Evolutionary conservation across 176 grass and related monocot species (phyloP).

Genomic region (Carex littledalei): DNA sequence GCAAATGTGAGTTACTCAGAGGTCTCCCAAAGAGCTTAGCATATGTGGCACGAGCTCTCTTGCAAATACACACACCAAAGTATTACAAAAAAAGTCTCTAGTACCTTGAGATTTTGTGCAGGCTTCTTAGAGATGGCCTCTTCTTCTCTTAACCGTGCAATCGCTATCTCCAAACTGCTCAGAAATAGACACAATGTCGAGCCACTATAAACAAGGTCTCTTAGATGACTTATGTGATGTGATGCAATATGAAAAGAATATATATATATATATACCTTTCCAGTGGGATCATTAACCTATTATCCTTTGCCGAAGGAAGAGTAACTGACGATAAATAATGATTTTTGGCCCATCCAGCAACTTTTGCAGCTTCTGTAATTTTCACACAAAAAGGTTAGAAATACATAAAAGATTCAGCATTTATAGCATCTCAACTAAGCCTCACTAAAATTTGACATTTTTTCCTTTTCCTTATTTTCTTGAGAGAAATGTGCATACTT

Average conservation of each 20-base stretch:
- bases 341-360: slow-evolving; percentile 83
- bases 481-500: slow-evolving; percentile 46
- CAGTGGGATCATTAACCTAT: slow-evolving; percentile 70
- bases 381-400: slow-evolving; percentile 1
- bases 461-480: background rate
- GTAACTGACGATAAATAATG: slow-evolving; percentile 73
- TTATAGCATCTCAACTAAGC: background rate
- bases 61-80: background rate
- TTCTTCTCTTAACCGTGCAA: slow-evolving; percentile 78
- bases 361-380: slow-evolving; percentile 72
- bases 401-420: background rate
- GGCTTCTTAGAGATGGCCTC: slow-evolving; percentile 63
- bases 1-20: background rate
- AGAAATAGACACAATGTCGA: slow-evolving; percentile 30
- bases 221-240: slow-evolving; percentile 7
- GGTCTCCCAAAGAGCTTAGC: background rate
- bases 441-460: background rate
- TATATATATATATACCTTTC: slow-evolving; percentile 80
- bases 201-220: background rate
- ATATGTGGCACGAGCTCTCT: background rate
- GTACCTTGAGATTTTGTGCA: slow-evolving; percentile 76
- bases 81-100: background rate
- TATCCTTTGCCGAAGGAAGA: slow-evolving; percentile 47
- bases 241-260: slow-evolving; percentile 15
- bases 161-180: slow-evolving; percentile 70